These are phyloP conservation scores for Exophiala bonariae DNA, from an alignment of 2,329 filamentous ascomycete genomes.

Conservation along the genomic window DNA sequence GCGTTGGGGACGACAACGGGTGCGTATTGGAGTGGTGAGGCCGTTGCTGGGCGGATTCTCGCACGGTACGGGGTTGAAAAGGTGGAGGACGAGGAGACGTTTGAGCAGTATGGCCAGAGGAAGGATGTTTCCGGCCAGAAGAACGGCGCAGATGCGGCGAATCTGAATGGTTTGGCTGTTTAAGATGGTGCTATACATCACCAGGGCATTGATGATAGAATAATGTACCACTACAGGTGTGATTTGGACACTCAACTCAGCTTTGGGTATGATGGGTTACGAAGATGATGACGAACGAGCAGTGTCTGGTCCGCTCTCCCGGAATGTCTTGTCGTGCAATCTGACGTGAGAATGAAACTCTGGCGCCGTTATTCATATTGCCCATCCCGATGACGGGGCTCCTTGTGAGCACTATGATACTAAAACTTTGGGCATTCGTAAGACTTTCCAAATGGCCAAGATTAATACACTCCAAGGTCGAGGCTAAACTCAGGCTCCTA, in stretches of 20 bases:
- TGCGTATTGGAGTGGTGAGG: slow-evolving; percentile 88
- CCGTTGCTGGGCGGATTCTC: slow-evolving; percentile 61
- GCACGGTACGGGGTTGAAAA: slow-evolving; percentile 16
- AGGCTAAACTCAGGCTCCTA: too few relatives aligned
- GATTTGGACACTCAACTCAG: not conserved
- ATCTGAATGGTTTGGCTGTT: slow-evolving; percentile 19
- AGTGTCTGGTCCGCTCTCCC: not conserved
- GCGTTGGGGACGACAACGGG: slow-evolving; percentile 86
- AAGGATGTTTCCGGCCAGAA: slow-evolving; percentile 10
- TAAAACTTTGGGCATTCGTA: too few relatives aligned
- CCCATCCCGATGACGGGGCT: too few relatives aligned
- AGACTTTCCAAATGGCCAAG: too few relatives aligned
- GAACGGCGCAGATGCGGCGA: slow-evolving; percentile 10
- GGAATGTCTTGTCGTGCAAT: too few relatives aligned
- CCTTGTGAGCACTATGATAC: too few relatives aligned
- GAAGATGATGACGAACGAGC: not conserved
- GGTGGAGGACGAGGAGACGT: slow-evolving; percentile 1
- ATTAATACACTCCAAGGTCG: too few relatives aligned
- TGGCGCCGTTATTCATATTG: too few relatives aligned
- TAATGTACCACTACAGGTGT: not conserved
- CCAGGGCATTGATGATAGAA: not conserved
- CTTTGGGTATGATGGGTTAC: not conserved
- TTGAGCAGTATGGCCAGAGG: not conserved
- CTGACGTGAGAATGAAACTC: too few relatives aligned
- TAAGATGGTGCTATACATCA: slow-evolving; percentile 24